Percentiles rank a stretch among this genome's conserved stretches.
phyloP scores from a whole-genome alignment of 441 rosid genomes.

The Gossypium schwendimanii region DNA sequence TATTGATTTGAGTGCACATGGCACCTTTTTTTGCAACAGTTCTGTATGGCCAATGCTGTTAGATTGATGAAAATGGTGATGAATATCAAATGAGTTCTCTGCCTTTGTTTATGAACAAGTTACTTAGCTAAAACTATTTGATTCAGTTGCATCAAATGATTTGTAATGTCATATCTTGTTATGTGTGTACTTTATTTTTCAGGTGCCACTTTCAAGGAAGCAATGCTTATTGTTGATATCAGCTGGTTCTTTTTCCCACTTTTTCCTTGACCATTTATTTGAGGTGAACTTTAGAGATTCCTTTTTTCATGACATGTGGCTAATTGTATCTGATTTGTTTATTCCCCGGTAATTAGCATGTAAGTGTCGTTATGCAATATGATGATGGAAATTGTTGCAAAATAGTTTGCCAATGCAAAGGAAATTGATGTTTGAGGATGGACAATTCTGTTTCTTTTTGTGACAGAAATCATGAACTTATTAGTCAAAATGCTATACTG shows the following conservation, averaged over 20 bases:
- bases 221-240: slow-evolving; percentile 45
- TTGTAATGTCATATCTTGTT: not conserved
- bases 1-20: not conserved
- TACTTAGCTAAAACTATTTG: not conserved
- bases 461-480: not conserved
- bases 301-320: not conserved
- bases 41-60: not conserved
- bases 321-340: not conserved
- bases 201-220: slow-evolving; percentile 46
- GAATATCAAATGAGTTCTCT: not conserved
- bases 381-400: not conserved
- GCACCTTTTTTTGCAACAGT: not conserved
- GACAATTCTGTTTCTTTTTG: not conserved
- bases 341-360: not conserved
- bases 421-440: not conserved
- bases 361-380: not conserved
- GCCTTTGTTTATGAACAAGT: not conserved
- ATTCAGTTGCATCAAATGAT: not conserved
- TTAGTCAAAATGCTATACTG: not conserved
- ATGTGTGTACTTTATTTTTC: slow-evolving; percentile 7
- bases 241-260: slow-evolving; percentile 59
- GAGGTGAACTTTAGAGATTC: slow-evolving; percentile 32
- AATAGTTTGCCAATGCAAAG: not conserved
- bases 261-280: slow-evolving; percentile 61
- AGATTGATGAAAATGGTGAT: not conserved